Evolutionary conservation across 2,329 filamentous ascomycete species (phyloP).

Genomic region (Paradendryphiella salina): DNA sequence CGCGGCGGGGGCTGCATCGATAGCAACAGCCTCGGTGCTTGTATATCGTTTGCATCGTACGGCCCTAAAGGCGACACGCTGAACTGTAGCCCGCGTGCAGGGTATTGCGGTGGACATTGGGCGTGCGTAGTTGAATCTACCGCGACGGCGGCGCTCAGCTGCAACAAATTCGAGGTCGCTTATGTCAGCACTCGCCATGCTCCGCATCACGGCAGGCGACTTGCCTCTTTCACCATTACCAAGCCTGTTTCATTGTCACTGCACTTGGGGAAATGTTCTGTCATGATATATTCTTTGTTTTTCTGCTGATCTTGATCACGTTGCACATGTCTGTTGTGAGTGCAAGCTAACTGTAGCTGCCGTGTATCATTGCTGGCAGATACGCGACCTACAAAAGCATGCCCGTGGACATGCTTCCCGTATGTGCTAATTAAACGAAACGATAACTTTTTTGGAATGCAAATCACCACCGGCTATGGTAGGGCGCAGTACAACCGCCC

Average conservation of each 20-base stretch:
- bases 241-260: not conserved
- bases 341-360: not conserved
- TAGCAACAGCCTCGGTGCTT: constrained; percentile 24
- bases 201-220: not conserved
- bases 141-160: constrained; percentile 7
- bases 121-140: constrained; percentile 17
- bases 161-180: constrained; percentile 31
- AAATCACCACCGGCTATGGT: constrained; percentile 17
- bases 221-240: not conserved
- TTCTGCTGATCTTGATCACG: not conserved
- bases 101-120: constrained; percentile 63
- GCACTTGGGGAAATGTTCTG: not conserved
- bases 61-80: constrained; percentile 23
- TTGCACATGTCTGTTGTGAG: not conserved
- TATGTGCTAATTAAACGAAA: constrained; percentile 14
- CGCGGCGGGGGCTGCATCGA: constrained; percentile 10
- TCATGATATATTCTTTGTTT: not conserved
- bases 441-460: constrained; percentile 30
- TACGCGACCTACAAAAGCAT: not conserved
- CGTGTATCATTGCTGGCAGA: not conserved
- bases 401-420: constrained; percentile 3
- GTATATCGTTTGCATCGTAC: constrained; percentile 25
- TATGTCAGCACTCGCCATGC: constrained; percentile 27
- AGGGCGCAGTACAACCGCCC: constrained; percentile 25
- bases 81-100: constrained; percentile 59